Evolutionary conservation across 768 basidiomycete species (phyloP), one percentile per base, ranked within the genome.

Genomic region (Lyophyllum semitale): DNA sequence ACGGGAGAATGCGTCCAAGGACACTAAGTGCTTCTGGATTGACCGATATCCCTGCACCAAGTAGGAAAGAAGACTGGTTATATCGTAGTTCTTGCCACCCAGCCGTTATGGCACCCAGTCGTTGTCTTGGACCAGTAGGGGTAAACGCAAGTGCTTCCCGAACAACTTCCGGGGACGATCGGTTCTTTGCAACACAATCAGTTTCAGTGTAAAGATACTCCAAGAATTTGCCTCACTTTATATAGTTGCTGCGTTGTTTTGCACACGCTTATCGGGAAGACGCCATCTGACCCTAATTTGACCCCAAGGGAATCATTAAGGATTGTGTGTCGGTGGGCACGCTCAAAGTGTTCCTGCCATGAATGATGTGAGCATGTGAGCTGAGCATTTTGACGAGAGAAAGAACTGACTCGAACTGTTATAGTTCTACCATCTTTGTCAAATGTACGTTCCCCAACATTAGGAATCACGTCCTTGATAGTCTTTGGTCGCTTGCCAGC

Each of bases 1-100:
- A 59, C 1, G 67, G 61, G 1, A 79, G 63, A 30, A 76, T 48
- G 23, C 74, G 72, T 0, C 78, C 77, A 2, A 66, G 63, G 1
- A 79, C 69, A 0, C 59, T 7, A 9, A 71, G 58, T 1, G 77
- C 74, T 1, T 41, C 17, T 1, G 62, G 54, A 8, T 64, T 51
- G 0, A 82, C 65, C 5, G 38, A 48, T 51, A 83, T 71, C 3
- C 71, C 71, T 0, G 80, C 74, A 18, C 74, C 75, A 23, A 55
- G 54, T 25, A 83, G 62, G 50, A 76, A 82, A 9, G 73, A 63
- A 0, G 81, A 81, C 0, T 71, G 66, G 0, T 54, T 48, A 32
- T 71, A 70, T 25, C 74, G 70, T 13, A 83, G 65, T 30, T 68
- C 58, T 18, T 63, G 53, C 67, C 70, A 73, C 35, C 69, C 71